Base-by-base conservation (phyloP, 2,329 filamentous ascomycete species). In the Neofusicoccum parvum region DNA sequence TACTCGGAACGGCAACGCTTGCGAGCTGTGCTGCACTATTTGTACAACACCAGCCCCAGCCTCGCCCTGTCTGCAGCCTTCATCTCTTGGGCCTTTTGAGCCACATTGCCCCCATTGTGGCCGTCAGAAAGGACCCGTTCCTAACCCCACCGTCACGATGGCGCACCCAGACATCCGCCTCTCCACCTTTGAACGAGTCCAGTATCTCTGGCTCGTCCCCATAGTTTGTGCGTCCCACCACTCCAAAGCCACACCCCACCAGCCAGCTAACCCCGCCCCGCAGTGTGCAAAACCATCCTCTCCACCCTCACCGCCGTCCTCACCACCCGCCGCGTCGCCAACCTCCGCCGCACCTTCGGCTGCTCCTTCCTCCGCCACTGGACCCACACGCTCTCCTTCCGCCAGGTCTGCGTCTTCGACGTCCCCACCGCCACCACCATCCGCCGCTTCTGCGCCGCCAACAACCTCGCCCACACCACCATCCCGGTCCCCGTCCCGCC, bases 261-360 rank as follows among this genome's bases (percentile, higher is more conserved):
- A 23, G 23, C 23, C 23, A 23, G 10, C 27, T 36, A 34, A 45
- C 39, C 37, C 5, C 20, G 9, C 7, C 6, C 37, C 54, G 4
- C 23, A 59, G 54, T 59, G 39, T 14, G 17, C 41, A 59, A 36
- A 46, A 46, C 54, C 14, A 71, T 65, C 54, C 62, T 77, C 59
- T 75, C 69, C 54, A 69, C 69, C 5, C 62, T 75, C 37, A 41
- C 70, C 36, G 67, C 72, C 9, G 53, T 73, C 10, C 58, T 59
- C 41, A 20, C 68, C 27, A 46, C 71, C 65, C 69, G 69, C 20
- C 27, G 68, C 32, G 64, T 67, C 34, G 67, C 69, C 11, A 54
- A 75, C 15, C 73, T 72, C 10, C 20, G 75, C 56, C 76, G 72
- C 71, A 65, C 74, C 56, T 37, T 76, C 54, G 70, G 70, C 56